phyloP scores from a whole-genome alignment of 345 rosid genomes.

The Physaria fendleri region DNA sequence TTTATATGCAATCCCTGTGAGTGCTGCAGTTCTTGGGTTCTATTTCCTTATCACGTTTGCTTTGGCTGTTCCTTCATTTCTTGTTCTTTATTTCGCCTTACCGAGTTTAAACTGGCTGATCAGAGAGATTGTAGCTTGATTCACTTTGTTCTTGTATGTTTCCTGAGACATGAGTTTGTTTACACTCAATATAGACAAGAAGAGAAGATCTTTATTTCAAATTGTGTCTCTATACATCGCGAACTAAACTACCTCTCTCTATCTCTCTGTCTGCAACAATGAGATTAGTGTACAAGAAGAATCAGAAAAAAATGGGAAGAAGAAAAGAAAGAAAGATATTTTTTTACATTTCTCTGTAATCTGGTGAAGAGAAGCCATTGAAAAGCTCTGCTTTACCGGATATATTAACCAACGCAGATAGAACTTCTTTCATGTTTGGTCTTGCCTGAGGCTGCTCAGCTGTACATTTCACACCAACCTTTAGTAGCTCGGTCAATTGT shows the following conservation, averaged over 20 bases:
- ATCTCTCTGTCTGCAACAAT: background rate
- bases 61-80: slow-evolving; percentile 62
- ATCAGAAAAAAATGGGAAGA: slow-evolving; percentile 20
- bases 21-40: slow-evolving; percentile 52
- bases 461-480: slow-evolving; percentile 61
- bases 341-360: slow-evolving; percentile 28
- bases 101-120: slow-evolving; percentile 64
- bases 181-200: background rate
- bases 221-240: slow-evolving; percentile 14
- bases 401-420: slow-evolving; percentile 49
- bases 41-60: slow-evolving; percentile 52
- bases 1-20: slow-evolving; percentile 57
- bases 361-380: slow-evolving; percentile 32
- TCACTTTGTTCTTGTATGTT: slow-evolving; percentile 10
- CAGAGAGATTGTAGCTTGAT: slow-evolving; percentile 50
- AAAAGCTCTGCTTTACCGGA: slow-evolving; percentile 33
- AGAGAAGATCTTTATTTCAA: slow-evolving; percentile 10
- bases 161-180: background rate
- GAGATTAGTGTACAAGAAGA: slow-evolving; percentile 32
- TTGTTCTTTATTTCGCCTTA: slow-evolving; percentile 50
- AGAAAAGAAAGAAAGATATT: background rate
- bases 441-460: slow-evolving; percentile 74
- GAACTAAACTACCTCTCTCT: slow-evolving; percentile 16
- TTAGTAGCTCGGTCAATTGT: slow-evolving; percentile 57
- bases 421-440: slow-evolving; percentile 89